A percentile compares a stretch with the other conserved stretches of the same genome.
phyloP scores from a whole-genome alignment of 2,329 filamentous ascomycete genomes.

The Phialemoniopsis sp. region DNA sequence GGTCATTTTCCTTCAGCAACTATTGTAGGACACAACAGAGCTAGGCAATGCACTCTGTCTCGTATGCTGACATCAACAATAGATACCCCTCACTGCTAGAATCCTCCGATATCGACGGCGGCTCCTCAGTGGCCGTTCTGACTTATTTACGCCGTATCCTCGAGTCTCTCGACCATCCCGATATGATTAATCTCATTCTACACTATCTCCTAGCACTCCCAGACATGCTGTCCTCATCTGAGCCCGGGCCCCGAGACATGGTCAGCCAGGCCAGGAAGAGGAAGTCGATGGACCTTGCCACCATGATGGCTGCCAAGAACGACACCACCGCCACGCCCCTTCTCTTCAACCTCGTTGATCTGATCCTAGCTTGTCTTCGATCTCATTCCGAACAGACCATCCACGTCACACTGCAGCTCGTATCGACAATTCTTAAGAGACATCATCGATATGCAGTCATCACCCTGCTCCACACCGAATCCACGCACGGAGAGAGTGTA shows the following conservation, averaged over 20 bases:
- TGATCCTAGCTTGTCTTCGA: conserved; percentile 78
- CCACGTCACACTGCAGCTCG: conserved; percentile 79
- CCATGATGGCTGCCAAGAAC: conserved; percentile 70
- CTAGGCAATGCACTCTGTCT: neutral
- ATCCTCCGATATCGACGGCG: conserved; percentile 94
- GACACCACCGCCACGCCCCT: conserved; percentile 74
- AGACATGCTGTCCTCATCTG: conserved; percentile 39
- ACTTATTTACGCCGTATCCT: conserved; percentile 90
- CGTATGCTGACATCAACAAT: conserved; percentile 5
- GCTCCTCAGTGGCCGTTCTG: conserved; percentile 91
- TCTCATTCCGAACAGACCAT: conserved; percentile 88
- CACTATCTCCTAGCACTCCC: conserved; percentile 86
- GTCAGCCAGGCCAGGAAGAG: conserved; percentile 71
- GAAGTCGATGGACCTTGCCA: conserved; percentile 84
- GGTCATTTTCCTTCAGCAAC: conserved; percentile 89
- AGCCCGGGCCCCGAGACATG: conserved; percentile 38
- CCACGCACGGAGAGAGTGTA: conserved; percentile 37
- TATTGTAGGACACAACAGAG: conserved; percentile 60
- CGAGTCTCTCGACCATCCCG: conserved; percentile 85
- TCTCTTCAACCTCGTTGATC: conserved; percentile 88
- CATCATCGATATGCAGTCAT: conserved; percentile 84
- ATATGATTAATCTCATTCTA: conserved; percentile 90
- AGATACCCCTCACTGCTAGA: conserved; percentile 94
- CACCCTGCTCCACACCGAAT: conserved; percentile 67
- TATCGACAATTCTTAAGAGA: conserved; percentile 79